Evolutionary conservation across 208 protist genomes (phyloP), one percentile per base, ranked within the genome.

Genomic region (Trypanosoma grayi): DNA sequence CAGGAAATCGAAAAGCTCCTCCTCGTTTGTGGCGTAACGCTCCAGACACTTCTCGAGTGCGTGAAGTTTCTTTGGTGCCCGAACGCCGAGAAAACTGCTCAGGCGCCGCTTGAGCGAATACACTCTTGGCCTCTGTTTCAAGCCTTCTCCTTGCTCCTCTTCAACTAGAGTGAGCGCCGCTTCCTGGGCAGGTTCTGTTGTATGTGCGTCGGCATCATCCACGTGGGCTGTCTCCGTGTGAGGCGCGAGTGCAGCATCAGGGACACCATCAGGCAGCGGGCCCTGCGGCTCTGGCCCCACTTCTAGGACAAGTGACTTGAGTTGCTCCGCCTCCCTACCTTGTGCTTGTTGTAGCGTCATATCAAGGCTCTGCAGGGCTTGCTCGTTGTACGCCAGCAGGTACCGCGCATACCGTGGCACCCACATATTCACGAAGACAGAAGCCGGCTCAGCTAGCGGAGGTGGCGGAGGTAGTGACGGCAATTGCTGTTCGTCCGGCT

Each of bases 251-350:
- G 25, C 50, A 10, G 7, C 13, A 16, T 57, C 51, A 57, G n/a
- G 20, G 8, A 25, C 4, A 43, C 9, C 2, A 6, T 57, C 0
- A 11, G 51, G 51, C 1, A 57, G 51, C 30, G 51, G 51, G 9
- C 25, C 25, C 51, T 57, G 24, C 25, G 82, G 75, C 69, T 89
- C 75, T 18, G 78, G 48, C 9, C 82, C 82, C 53, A 76, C 76
- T 47, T 77, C 59, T 28, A 71, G 48, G 13, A 81, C 77, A 8
- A 84, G 70, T 28, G 73, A 44, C 52, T 75, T 43, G 25, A 85
- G 70, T 14, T 71, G 59, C 11, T 47, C 60, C 60, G 76, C 75
- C 58, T 84, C 79, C 45, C 73, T 73, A 9, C 79, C 76, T 22
- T 69, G 16, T 43, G 11, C 48, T 41, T 70, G 73, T 52, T 75